phyloP scores from a whole-genome alignment of 176 grass and related monocot genomes.

The Oryza meridionalis region DNA sequence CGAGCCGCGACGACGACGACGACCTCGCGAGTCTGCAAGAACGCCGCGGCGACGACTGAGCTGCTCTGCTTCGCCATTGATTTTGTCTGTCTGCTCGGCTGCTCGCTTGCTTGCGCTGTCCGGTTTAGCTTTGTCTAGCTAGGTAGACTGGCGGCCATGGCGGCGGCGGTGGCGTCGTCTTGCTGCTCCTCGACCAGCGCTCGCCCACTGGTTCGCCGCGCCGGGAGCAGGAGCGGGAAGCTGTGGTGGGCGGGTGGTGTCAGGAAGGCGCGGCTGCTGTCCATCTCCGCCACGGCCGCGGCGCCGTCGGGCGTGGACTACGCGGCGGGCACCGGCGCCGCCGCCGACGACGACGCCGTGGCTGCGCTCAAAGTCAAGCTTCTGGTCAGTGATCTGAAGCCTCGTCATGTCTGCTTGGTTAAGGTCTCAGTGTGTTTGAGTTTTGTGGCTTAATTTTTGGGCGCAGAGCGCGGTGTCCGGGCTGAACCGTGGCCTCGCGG shows the following conservation, averaged over 20 bases:
- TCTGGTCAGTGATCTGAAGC: slow-evolving; percentile 36
- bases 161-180: slow-evolving; percentile 36
- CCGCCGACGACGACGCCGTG: slow-evolving; percentile 5
- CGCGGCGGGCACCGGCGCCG: not conserved
- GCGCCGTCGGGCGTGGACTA: slow-evolving; percentile 37
- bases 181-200: slow-evolving; percentile 40
- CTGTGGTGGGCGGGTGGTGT: not conserved
- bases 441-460: not conserved
- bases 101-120: not conserved
- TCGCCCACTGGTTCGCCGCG: not conserved
- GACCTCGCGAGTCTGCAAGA: not conserved
- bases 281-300: slow-evolving; percentile 41
- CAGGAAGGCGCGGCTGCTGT: not conserved
- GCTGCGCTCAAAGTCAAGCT: slow-evolving; percentile 64
- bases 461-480: slow-evolving; percentile 81
- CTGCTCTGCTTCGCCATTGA: not conserved
- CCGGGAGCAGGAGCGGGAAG: not conserved
- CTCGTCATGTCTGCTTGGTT: not conserved
- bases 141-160: slow-evolving; percentile 31
- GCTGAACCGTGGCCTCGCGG: slow-evolving; percentile 84
- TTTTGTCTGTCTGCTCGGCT: too few relatives aligned
- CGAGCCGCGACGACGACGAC: too few relatives aligned
- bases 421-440: not conserved
- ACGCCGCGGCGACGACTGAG: not conserved
- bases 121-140: not conserved